Percentiles rank a stretch among this genome's conserved stretches.
These are phyloP conservation scores for Mycena floridula DNA, from an alignment of 768 basidiomycete genomes.

Conservation along the genomic window DNA sequence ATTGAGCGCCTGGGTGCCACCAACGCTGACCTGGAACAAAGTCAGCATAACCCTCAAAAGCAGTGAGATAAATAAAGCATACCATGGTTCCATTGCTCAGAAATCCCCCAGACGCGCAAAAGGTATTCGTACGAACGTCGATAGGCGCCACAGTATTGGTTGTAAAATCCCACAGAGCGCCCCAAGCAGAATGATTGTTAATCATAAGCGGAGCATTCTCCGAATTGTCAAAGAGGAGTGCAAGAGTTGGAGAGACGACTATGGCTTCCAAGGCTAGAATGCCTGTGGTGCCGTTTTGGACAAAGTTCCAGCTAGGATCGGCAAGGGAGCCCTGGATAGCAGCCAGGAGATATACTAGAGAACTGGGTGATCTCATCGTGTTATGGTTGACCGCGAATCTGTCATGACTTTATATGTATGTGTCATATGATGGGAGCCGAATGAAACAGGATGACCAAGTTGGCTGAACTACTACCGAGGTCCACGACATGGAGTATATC, in stretches of 20 bases:
- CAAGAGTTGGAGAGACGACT: slow-evolving; percentile 63
- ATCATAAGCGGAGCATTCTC: slow-evolving; percentile 77
- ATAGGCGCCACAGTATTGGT: slow-evolving; percentile 15
- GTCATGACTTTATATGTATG: too few relatives aligned
- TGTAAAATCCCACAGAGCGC: slow-evolving; percentile 16
- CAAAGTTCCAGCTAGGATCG: slow-evolving; percentile 69
- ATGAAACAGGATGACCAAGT: too few relatives aligned
- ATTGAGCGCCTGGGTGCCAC: slow-evolving; percentile 7
- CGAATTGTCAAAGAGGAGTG: slow-evolving; percentile 74
- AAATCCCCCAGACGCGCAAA: slow-evolving; percentile 24
- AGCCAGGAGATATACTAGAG: too few relatives aligned
- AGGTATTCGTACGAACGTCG: slow-evolving; percentile 21
- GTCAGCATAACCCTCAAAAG: not conserved
- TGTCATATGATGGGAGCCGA: too few relatives aligned
- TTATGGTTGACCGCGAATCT: too few relatives aligned
- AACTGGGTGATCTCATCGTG: too few relatives aligned
- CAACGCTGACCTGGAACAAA: slow-evolving; percentile 13
- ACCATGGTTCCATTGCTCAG: slow-evolving; percentile 29
- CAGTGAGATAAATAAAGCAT: slow-evolving; percentile 2
- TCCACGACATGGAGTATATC: too few relatives aligned
- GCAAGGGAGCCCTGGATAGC: too few relatives aligned
- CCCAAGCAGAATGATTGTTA: slow-evolving; percentile 17
- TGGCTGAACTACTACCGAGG: too few relatives aligned
- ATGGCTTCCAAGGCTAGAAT: slow-evolving; percentile 75
- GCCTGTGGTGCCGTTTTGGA: slow-evolving; percentile 64